These are phyloP conservation scores for Xylariaceae sp. DNA, from an alignment of 2,329 filamentous ascomycete genomes.

Conservation along the genomic window DNA sequence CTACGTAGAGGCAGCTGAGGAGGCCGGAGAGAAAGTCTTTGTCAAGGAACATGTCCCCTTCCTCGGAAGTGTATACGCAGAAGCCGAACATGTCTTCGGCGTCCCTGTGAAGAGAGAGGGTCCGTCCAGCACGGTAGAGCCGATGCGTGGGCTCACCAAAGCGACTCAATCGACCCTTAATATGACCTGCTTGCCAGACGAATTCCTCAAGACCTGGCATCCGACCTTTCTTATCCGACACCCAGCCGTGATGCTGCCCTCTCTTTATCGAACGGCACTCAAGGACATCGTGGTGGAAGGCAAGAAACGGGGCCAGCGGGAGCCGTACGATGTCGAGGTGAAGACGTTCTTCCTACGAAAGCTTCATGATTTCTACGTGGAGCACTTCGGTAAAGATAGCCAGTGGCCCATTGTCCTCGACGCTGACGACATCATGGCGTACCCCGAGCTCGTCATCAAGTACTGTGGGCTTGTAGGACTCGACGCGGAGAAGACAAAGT, in stretches of 20 bases:
- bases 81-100: constrained; percentile 7
- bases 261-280: constrained; percentile 17
- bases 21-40: constrained; percentile 11
- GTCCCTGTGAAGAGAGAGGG: not conserved
- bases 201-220: constrained; percentile 19
- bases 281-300: constrained; percentile 5
- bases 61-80: constrained; percentile 3
- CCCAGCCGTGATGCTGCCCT: constrained; percentile 18
- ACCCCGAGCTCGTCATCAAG: constrained; percentile 15
- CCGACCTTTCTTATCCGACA: constrained; percentile 21
- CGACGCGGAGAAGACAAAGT: constrained; percentile 12
- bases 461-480: constrained; percentile 15
- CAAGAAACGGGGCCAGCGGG: not conserved
- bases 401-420: constrained; percentile 20
- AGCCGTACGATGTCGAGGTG: constrained; percentile 15
- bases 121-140: not conserved
- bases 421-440: constrained; percentile 19
- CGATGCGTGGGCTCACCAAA: not conserved
- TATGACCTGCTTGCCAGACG: constrained; percentile 15
- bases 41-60: constrained; percentile 21
- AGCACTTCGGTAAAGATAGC: constrained; percentile 9
- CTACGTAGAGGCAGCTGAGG: constrained; percentile 14
- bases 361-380: constrained; percentile 14
- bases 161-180: constrained; percentile 17
- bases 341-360: constrained; percentile 11